Evolutionary conservation across 441 rosid species (phyloP).

Genomic region (Arabidopsis lyrata): DNA sequence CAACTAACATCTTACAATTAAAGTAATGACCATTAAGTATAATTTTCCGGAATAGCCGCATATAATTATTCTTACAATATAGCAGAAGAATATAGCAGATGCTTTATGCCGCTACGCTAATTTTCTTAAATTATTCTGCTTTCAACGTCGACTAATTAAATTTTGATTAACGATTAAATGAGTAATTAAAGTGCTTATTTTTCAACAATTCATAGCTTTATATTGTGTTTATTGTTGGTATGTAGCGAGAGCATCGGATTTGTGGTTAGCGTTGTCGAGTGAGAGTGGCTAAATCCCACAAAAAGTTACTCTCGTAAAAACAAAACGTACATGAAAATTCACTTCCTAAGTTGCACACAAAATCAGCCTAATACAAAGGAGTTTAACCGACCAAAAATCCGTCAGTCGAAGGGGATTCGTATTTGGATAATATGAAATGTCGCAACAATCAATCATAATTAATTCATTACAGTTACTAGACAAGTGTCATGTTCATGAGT

Average conservation of each 20-base stretch:
- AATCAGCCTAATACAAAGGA: background rate
- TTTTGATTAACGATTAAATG: background rate
- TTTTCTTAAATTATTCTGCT: background rate
- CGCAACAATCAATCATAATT: background rate
- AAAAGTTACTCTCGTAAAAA: background rate
- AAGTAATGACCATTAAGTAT: background rate
- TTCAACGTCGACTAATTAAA: background rate
- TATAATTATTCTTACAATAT: background rate
- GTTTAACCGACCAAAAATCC: slow-evolving; percentile 1
- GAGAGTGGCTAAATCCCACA: background rate
- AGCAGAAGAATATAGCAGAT: background rate
- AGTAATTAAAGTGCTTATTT: background rate
- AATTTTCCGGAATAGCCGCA: slow-evolving; percentile 19
- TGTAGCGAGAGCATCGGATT: slow-evolving; percentile 16
- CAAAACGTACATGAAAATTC: background rate
- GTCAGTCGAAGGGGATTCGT: background rate
- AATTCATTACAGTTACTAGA: background rate
- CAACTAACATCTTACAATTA: slow-evolving; percentile 4
- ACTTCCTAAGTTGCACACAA: background rate
- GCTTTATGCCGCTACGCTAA: background rate
- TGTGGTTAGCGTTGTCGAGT: background rate
- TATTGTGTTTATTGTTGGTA: slow-evolving; percentile 8
- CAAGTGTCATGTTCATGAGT: background rate
- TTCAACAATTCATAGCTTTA: background rate
- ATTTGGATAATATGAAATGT: background rate